These are phyloP conservation scores for Xylariaceae sp. DNA, from an alignment of 2,329 filamentous ascomycete species.

Conservation along the genomic window DNA sequence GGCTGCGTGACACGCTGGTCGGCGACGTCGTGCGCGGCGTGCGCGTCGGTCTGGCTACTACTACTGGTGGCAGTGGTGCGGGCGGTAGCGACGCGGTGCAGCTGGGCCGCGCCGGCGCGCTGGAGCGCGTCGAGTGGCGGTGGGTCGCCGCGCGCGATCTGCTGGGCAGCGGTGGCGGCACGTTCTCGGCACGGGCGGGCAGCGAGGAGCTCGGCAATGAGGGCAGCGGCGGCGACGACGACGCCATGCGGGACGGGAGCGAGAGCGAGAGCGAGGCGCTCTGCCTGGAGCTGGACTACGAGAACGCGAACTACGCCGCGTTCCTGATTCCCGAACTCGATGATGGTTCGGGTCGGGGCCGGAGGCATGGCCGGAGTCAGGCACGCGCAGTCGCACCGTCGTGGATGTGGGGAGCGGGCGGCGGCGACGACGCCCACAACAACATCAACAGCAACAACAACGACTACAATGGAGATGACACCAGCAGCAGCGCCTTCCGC, in stretches of 20 bases:
- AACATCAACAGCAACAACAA: not conserved
- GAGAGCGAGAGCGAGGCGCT: slow-evolving; percentile 12
- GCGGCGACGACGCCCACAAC: not conserved
- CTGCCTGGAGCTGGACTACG: slow-evolving; percentile 45
- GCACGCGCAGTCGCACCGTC: too few relatives aligned
- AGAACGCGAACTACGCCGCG: slow-evolving; percentile 43
- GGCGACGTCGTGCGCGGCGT: slow-evolving; percentile 55
- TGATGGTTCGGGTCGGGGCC: not conserved
- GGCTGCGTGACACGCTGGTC: slow-evolving; percentile 46
- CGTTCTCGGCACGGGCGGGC: slow-evolving; percentile 3
- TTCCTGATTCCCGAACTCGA: slow-evolving; percentile 37
- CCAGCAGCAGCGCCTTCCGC: slow-evolving; percentile 28
- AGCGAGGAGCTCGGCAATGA: slow-evolving; percentile 10
- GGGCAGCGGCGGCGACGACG: slow-evolving; percentile 4
- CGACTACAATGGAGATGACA: not conserved
- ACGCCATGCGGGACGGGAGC: not conserved
- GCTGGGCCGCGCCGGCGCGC: slow-evolving; percentile 32
- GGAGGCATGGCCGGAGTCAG: not conserved
- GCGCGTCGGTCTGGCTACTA: slow-evolving; percentile 36
- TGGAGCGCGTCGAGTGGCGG: slow-evolving; percentile 40
- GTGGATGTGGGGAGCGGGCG: slow-evolving; percentile 13
- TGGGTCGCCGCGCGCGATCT: slow-evolving; percentile 32
- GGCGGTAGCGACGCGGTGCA: slow-evolving; percentile 22
- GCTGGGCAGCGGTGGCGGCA: slow-evolving; percentile 11
- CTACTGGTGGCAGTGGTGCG: too few relatives aligned